A percentile compares a stretch with the other conserved stretches of the same genome.
These are phyloP conservation scores for Mortierella sp. DNA, from an alignment of 371 early-diverging fungal species.

Conservation along the genomic window DNA sequence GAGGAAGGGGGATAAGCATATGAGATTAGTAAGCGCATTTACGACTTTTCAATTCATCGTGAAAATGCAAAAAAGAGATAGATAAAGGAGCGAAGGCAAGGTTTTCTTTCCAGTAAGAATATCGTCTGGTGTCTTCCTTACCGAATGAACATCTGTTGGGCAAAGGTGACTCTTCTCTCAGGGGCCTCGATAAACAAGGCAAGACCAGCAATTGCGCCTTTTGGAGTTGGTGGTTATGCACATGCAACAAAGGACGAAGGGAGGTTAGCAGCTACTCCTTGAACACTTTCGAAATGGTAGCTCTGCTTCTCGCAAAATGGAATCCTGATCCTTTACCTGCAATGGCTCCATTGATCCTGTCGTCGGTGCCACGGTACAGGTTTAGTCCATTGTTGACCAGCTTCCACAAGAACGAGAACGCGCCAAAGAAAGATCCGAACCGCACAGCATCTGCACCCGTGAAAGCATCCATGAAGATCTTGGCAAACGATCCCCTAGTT, in stretches of 20 bases:
- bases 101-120: neutral
- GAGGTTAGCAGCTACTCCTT: neutral
- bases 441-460: conserved; percentile 68
- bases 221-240: neutral
- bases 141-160: conserved; percentile 65
- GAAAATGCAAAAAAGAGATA: neutral
- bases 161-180: conserved; percentile 73
- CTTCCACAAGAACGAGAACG: conserved; percentile 83
- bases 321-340: conserved; percentile 57
- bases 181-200: conserved; percentile 71
- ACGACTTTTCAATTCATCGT: neutral
- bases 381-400: conserved; percentile 76
- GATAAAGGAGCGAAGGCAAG: conserved; percentile 10
- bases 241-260: neutral
- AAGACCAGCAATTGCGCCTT: conserved; percentile 66
- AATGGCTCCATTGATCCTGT: conserved; percentile 71
- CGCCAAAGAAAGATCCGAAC: conserved; percentile 81
- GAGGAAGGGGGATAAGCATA: neutral
- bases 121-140: neutral
- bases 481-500: conserved; percentile 61
- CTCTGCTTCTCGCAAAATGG: no score
- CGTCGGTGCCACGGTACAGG: conserved; percentile 69
- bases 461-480: conserved; percentile 63
- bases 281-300: neutral
- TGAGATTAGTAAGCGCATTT: conserved; percentile 22